Evolutionary conservation across 129 eudicot genomes (phyloP).

Genomic region (Flaveria bidentis): DNA sequence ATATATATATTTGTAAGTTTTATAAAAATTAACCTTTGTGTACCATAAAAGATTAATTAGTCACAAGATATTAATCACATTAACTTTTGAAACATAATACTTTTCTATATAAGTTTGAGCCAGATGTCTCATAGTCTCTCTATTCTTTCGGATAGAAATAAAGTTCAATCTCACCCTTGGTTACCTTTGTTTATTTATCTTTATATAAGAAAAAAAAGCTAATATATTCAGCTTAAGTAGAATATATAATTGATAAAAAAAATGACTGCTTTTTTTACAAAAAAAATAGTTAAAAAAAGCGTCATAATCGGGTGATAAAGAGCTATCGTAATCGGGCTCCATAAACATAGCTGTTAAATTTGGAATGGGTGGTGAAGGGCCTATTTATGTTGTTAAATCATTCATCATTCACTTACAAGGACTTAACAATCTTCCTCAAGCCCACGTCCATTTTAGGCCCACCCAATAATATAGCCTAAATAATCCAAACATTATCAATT

Average conservation of each 20-base stretch:
- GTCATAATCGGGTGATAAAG: constrained; percentile 6
- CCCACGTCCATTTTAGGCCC: constrained; percentile 11
- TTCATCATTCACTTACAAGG: neutral
- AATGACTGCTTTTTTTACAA: no score
- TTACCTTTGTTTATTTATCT: no score
- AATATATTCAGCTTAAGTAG: neutral
- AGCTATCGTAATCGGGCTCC: constrained; percentile 11
- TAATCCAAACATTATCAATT: neutral
- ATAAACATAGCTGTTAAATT: constrained; percentile 11
- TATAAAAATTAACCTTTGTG: neutral
- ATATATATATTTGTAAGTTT: no score
- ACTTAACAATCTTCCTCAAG: constrained; percentile 13
- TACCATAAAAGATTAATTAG: no score
- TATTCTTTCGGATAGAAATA: no score
- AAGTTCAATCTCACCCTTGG: no score
- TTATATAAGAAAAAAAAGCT: no score
- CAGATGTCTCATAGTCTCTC: no score
- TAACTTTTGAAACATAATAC: no score
- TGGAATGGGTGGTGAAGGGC: neutral
- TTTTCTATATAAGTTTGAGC: no score
- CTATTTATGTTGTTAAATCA: neutral
- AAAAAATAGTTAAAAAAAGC: neutral
- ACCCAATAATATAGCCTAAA: constrained; percentile 12
- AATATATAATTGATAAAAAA: neutral
- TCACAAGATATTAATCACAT: no score